phyloP scores from a whole-genome alignment of 257 asterid genomes.

The Leonotis leonurus region DNA sequence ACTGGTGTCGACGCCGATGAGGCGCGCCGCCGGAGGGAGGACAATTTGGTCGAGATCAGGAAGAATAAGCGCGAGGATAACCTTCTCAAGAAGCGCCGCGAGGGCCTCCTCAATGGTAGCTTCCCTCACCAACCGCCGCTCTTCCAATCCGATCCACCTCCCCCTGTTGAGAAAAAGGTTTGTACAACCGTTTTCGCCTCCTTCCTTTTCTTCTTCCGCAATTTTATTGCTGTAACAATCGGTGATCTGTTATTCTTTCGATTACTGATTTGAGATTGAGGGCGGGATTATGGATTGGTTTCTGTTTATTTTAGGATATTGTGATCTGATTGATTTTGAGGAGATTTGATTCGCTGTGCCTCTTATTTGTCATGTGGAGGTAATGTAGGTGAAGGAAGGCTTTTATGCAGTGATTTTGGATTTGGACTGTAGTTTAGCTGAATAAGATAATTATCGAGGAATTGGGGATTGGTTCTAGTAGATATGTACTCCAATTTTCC shows the following conservation, averaged over 20 bases:
- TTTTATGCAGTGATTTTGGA: background rate
- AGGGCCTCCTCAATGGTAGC: constrained; percentile 50
- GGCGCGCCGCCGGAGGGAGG: constrained; percentile 91
- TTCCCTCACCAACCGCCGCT: constrained; percentile 43
- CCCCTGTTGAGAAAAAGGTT: constrained; percentile 69
- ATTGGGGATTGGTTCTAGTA: background rate
- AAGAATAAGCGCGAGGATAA: constrained; percentile 81
- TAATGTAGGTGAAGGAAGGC: constrained; percentile 3
- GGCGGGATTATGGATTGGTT: background rate
- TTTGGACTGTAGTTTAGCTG: background rate
- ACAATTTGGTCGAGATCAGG: constrained; percentile 92
- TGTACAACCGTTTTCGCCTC: background rate
- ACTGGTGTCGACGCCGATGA: constrained; percentile 89
- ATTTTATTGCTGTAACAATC: background rate
- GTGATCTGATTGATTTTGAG: constrained; percentile 16
- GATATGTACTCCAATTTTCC: background rate
- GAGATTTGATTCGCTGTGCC: background rate
- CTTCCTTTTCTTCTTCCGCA: background rate
- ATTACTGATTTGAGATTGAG: constrained; percentile 10
- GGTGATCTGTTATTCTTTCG: constrained; percentile 12
- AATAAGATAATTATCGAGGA: background rate
- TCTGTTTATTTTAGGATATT: background rate
- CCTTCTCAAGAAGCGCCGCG: constrained; percentile 75
- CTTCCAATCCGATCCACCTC: constrained; percentile 42
- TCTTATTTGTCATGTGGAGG: constrained; percentile 1